Percentiles rank a stretch among this genome's conserved stretches.
Conservation (phyloP, 2,329 filamentous ascomycete species). For the Alternaria sp. region DNA sequence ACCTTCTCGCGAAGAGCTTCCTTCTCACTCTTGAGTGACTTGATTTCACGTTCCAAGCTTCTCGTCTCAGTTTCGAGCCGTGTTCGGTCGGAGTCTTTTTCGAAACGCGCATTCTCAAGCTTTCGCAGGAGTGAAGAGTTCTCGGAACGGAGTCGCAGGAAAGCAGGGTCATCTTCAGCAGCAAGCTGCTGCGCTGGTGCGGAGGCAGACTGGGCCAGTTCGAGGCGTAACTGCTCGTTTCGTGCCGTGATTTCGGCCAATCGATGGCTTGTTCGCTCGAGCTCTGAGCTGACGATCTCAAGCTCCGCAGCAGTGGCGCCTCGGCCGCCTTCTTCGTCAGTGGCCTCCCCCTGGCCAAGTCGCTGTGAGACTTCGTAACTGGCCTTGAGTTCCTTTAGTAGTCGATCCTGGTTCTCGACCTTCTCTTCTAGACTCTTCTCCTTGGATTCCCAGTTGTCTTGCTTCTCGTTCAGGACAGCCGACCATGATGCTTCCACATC, state of each 20-base stretch:
- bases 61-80: constrained; percentile 79
- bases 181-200: constrained; percentile 67
- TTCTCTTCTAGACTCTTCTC: constrained; percentile 93
- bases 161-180: constrained; percentile 88
- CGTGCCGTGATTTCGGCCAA: constrained; percentile 91
- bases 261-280: constrained; percentile 87
- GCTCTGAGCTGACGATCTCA: constrained; percentile 89
- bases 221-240: constrained; percentile 90
- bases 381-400: constrained; percentile 94
- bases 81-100: constrained; percentile 82
- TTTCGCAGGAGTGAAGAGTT: constrained; percentile 92
- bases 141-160: constrained; percentile 87
- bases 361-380: constrained; percentile 96
- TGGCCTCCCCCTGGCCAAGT: constrained; percentile 75
- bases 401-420: constrained; percentile 88
- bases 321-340: constrained; percentile 64
- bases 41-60: constrained; percentile 80
- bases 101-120: constrained; percentile 82
- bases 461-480: constrained; percentile 89
- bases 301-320: constrained; percentile 87
- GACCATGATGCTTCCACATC: constrained; percentile 91
- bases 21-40: constrained; percentile 79
- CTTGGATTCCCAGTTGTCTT: constrained; percentile 95
- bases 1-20: constrained; percentile 83
- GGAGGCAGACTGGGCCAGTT: constrained; percentile 89